phyloP scores from a whole-genome alignment of 2,329 filamentous ascomycete species.

The Colletotrichum plurivorum region DNA sequence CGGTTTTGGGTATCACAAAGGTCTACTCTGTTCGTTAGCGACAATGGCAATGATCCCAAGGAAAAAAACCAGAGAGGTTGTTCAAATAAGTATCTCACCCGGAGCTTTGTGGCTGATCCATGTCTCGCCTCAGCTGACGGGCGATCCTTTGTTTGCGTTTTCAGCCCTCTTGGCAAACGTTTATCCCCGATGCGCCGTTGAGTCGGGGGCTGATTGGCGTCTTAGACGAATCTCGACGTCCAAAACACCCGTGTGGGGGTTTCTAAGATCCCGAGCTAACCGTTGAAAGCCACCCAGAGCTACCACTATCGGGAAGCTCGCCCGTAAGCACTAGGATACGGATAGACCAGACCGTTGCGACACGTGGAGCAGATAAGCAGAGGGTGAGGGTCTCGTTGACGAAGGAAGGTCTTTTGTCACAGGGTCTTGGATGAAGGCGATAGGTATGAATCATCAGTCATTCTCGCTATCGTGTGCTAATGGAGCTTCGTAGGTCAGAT shows the following conservation, averaged over 20 bases:
- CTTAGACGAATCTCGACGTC: no score
- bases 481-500: constrained; percentile 35
- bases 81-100: neutral
- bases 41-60: neutral
- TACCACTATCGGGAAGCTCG: no score
- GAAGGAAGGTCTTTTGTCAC: no score
- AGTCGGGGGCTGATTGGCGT: neutral
- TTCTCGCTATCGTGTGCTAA: constrained; percentile 36
- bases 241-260: no score
- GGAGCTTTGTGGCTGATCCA: neutral
- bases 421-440: neutral
- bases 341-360: no score
- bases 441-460: constrained; percentile 33
- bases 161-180: neutral
- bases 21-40: neutral
- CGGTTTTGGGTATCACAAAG: neutral
- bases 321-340: neutral
- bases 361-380: no score
- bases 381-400: no score
- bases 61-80: neutral
- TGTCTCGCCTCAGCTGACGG: neutral
- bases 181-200: neutral
- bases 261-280: no score
- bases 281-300: no score
- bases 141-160: neutral